Percentiles rank a stretch among this genome's conserved stretches.
phyloP scores from a whole-genome alignment of 2,329 filamentous ascomycete species.

The Penicillium griseofulvum region DNA sequence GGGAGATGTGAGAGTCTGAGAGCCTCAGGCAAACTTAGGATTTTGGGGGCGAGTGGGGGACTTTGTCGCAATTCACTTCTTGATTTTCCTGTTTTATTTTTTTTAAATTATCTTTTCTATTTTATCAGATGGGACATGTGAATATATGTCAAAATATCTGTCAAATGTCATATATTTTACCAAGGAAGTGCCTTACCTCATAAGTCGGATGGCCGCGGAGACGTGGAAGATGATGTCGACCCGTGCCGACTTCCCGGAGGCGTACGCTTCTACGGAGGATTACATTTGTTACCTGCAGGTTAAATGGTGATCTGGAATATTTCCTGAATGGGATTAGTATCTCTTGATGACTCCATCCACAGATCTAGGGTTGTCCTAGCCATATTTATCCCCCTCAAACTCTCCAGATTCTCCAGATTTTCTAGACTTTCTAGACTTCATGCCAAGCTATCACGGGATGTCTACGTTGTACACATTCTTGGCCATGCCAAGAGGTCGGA shows the following conservation, averaged over 20 bases:
- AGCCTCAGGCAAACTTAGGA: slow-evolving; percentile 19
- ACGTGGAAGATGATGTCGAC: neutral
- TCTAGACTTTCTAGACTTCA: neutral
- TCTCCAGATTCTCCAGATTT: neutral
- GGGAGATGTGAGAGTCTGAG: slow-evolving; percentile 14
- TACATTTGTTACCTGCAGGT: neutral
- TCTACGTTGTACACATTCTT: neutral
- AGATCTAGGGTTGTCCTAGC: neutral
- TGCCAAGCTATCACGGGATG: neutral
- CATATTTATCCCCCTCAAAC: too few relatives aligned
- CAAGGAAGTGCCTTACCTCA: neutral
- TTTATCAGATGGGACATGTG: neutral
- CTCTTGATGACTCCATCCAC: neutral
- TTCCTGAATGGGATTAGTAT: slow-evolving; percentile 19
- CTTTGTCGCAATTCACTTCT: neutral
- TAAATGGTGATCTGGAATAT: slow-evolving; percentile 17
- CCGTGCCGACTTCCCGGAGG: slow-evolving; percentile 1
- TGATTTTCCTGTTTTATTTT: neutral
- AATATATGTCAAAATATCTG: neutral
- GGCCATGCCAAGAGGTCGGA: neutral
- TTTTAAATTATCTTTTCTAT: neutral
- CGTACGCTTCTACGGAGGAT: neutral
- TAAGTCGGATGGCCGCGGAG: slow-evolving; percentile 4
- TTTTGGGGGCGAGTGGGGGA: slow-evolving; percentile 7
- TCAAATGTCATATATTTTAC: too few relatives aligned